phyloP scores from a whole-genome alignment of 2,329 filamentous ascomycete genomes.

The Alternaria atra region DNA sequence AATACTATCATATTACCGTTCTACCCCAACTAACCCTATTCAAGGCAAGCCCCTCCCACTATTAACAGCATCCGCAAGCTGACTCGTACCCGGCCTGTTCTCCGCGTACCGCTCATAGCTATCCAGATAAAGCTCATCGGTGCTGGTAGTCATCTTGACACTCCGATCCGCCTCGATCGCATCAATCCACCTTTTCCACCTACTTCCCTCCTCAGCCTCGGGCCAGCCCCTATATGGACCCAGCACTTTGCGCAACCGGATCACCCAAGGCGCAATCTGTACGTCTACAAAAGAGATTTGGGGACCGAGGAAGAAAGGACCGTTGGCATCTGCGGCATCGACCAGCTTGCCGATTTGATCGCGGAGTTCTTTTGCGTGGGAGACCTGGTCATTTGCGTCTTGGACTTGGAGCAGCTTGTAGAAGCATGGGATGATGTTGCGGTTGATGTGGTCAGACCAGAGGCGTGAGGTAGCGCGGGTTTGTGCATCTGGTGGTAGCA shows the following conservation, averaged over 20 bases:
- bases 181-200: constrained; percentile 75
- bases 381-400: constrained; percentile 66
- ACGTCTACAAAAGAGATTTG: constrained; percentile 73
- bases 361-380: constrained; percentile 69
- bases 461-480: constrained; percentile 77
- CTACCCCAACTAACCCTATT: background rate
- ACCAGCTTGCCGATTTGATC: constrained; percentile 70
- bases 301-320: constrained; percentile 74
- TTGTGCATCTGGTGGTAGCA: constrained; percentile 73
- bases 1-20: background rate
- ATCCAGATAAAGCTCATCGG: constrained; percentile 71
- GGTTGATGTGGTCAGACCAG: constrained; percentile 85
- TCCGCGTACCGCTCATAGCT: constrained; percentile 71
- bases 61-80: constrained; percentile 68
- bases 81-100: constrained; percentile 67
- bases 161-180: constrained; percentile 72
- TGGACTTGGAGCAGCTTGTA: constrained; percentile 76
- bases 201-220: constrained; percentile 67
- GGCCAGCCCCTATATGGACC: constrained; percentile 73
- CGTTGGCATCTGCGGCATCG: constrained; percentile 64
- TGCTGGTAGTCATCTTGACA: constrained; percentile 73
- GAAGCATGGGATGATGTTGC: constrained; percentile 78
- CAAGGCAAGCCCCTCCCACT: constrained; percentile 63
- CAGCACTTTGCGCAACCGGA: constrained; percentile 73
- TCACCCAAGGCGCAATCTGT: constrained; percentile 77